Evolutionary conservation across 169 alveolate genomes (phyloP), one percentile per base, ranked within the genome.

Genomic region (Plasmodium reichenowi): DNA sequence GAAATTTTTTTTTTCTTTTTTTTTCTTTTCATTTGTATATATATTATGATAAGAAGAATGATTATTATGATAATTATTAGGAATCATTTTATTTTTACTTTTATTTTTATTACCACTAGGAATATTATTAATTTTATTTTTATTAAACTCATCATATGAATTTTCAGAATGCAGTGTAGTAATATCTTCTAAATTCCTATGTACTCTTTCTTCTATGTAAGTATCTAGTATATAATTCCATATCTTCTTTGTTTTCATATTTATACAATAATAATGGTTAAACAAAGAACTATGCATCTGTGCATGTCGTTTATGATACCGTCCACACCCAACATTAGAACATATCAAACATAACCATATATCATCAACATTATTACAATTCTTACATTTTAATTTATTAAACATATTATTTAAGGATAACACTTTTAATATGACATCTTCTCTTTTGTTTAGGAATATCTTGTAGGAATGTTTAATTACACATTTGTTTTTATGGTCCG

Each of bases 231-330:
- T 20, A 50, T 83, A 83, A 43, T 58, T 83, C 91, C 91, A 83
- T 47, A 83, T 62, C 45, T 83, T 26, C 24, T 83, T 83, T 26
- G 91, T 83, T 12, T 50, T 83, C 43, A 83, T 24, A 32, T 83
- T 83, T 4, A 83, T 70, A 26, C 91, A 83, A 72, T 83, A 83
- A 29, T 83, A 22, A 17, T 83, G 91, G 43, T 83, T 83, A 68
- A 15, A 83, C 22, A 15, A 8, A 10, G 83, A 17, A 72, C 91
- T 83, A 47, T 83, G 91, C 5, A 56, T 38, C 26, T 83, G 68
- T 7, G 91, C 91, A 60, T 83, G 91, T n/a, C 91, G 59, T 26
- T 83, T 83, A 50, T 83, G 72, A 29, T 83, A 83, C 29, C 91
- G 29, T 1, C 91, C 73, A 17, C 91, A 83, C 3, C 91, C 91